A percentile compares a stretch with the other conserved stretches of the same genome.
Evolutionary conservation across 176 grass and related monocot genomes (phyloP).

Genomic region (Dendrocalamus sinicus): DNA sequence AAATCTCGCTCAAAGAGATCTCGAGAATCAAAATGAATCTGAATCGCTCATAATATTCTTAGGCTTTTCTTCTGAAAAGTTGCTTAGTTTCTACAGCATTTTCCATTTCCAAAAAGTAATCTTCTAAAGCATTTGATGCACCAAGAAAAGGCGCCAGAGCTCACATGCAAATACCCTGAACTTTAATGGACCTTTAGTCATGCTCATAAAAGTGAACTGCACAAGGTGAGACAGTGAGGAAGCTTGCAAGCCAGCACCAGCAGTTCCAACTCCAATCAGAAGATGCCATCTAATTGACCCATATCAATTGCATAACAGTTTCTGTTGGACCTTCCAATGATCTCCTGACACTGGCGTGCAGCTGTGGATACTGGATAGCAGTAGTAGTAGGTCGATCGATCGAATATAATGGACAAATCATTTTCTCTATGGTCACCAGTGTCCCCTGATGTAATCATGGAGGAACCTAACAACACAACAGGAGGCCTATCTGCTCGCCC

Average conservation of each 20-base stretch:
- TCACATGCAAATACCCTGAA: neutral
- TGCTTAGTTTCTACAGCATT: conserved; percentile 1
- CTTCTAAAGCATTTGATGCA: neutral
- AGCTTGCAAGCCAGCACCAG: neutral
- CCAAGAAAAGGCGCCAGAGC: neutral
- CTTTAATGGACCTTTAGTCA: neutral
- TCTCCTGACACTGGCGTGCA: neutral
- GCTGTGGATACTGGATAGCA: conserved; percentile 12
- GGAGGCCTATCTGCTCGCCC: neutral
- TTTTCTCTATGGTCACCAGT: conserved; percentile 25
- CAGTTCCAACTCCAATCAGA: neutral
- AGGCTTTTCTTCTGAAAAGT: conserved; percentile 7
- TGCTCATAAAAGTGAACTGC: neutral
- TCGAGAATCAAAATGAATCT: neutral
- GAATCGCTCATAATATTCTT: neutral
- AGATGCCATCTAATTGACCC: neutral
- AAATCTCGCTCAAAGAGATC: conserved; percentile 4
- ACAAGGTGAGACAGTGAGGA: neutral
- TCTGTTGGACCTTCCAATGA: conserved; percentile 31
- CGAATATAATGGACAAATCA: conserved; percentile 45
- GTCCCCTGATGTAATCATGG: conserved; percentile 28
- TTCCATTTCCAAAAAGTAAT: neutral
- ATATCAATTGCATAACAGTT: conserved; percentile 8
- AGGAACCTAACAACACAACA: neutral
- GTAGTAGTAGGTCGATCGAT: neutral